These are phyloP conservation scores for Rhizopogon vulgaris DNA, from an alignment of 768 basidiomycete genomes.

Conservation along the genomic window DNA sequence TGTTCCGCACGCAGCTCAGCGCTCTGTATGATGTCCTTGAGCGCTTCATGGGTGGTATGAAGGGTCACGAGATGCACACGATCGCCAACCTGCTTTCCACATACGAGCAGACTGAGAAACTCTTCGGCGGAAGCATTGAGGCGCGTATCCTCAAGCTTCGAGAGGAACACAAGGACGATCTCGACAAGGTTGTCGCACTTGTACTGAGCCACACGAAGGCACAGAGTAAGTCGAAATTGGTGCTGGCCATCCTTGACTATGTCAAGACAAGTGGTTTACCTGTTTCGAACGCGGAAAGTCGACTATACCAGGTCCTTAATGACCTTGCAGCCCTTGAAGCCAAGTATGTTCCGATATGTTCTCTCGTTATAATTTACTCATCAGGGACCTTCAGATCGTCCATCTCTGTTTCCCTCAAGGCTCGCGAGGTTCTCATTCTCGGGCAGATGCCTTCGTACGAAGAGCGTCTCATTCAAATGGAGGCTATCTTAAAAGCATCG, in stretches of 20 bases:
- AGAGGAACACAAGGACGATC: constrained; percentile 87
- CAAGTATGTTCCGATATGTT: constrained; percentile 38
- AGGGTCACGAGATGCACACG: constrained; percentile 76
- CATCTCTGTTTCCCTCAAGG: constrained; percentile 87
- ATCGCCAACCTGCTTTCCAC: constrained; percentile 71
- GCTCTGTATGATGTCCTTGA: constrained; percentile 73
- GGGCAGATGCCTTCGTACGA: constrained; percentile 97
- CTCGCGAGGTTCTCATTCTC: constrained; percentile 93
- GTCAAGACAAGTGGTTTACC: constrained; percentile 77
- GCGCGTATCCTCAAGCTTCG: constrained; percentile 84
- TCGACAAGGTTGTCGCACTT: constrained; percentile 79
- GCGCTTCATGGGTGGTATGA: constrained; percentile 75
- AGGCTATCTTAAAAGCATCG: constrained; percentile 83
- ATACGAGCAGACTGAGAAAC: constrained; percentile 82
- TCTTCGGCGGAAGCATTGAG: constrained; percentile 94
- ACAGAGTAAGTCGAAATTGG: constrained; percentile 84
- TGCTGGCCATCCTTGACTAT: constrained; percentile 82
- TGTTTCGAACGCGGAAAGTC: constrained; percentile 68
- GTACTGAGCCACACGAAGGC: constrained; percentile 97
- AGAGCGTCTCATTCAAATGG: constrained; percentile 91
- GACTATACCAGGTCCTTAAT: constrained; percentile 70
- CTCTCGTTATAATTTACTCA: constrained; percentile 3
- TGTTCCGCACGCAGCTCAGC: constrained; percentile 69
- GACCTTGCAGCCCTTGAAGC: constrained; percentile 84
- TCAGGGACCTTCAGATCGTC: constrained; percentile 56